phyloP scores from a whole-genome alignment of 371 early-diverging fungal species.

The Mucor saturninus region DNA sequence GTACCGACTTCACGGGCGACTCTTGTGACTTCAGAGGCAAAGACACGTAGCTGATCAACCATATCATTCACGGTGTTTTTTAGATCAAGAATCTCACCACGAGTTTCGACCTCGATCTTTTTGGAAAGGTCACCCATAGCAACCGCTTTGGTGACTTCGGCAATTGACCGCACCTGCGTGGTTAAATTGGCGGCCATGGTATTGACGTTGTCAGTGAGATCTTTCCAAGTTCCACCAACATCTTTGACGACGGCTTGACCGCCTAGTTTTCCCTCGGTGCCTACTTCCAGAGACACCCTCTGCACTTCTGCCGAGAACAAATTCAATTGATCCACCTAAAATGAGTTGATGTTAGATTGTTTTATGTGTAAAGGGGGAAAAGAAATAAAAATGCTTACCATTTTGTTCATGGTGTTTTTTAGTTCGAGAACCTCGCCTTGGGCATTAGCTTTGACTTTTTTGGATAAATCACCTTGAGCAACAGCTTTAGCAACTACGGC shows the following conservation, averaged over 20 bases:
- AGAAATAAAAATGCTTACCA: conserved; percentile 28
- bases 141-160: conserved; percentile 55
- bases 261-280: conserved; percentile 37
- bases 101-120: no score
- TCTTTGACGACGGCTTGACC: no score
- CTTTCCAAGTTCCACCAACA: conserved; percentile 8
- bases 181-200: conserved; percentile 57
- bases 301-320: no score
- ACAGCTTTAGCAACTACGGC: conserved; percentile 54
- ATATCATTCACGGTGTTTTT: no score
- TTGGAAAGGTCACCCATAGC: conserved; percentile 62
- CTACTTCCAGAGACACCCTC: conserved; percentile 5
- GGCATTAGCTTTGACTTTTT: conserved; percentile 54
- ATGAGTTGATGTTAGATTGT: conserved; percentile 33
- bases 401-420: conserved; percentile 53
- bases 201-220: conserved; percentile 61
- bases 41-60: conserved; percentile 20
- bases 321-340: conserved; percentile 40
- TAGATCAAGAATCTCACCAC: no score
- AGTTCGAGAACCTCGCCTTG: conserved; percentile 56
- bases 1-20: conserved; percentile 61
- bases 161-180: conserved; percentile 60
- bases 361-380: background rate
- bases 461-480: conserved; percentile 49
- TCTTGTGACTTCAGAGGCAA: conserved; percentile 49